Evolutionary conservation across 2,329 filamentous ascomycete genomes (phyloP), one percentile per base, ranked within the genome.

Genomic region (Trichoderma cornu-damae): DNA sequence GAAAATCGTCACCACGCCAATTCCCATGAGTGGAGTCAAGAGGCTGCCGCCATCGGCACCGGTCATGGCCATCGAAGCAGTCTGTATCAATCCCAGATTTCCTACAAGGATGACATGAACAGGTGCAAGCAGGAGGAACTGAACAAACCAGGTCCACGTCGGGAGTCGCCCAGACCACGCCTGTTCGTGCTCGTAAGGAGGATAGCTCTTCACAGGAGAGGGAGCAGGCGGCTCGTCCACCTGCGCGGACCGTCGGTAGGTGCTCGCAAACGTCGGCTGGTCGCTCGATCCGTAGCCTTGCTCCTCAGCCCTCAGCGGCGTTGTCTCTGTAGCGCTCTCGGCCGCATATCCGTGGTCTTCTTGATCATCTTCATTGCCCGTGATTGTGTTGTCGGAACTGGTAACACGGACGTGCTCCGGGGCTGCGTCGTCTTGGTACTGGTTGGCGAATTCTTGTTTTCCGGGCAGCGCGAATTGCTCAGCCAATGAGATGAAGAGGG

Each of bases 61-160:
- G 0, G 91, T 96, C 72, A 96, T 92, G 59, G 86, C 79, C 18
- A 91, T 77, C 2, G 89, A 84, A 32, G 86, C 82, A 4, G 86
- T 89, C 14, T 90, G 69, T 11, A 93, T 74, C 3, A 97, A 78
- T 1, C 82, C 87, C 24, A 92, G 78, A 67, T 96, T 90, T 1
- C 86, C 89, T 14, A 89, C 73, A 18, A 97, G 70, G 59, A 94
- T 86, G 44, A 96, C 76, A 47, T 86, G 83, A 52, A 96, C 82
- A 0, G 92, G 91, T 0, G 84, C 88, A 8, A 95, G 75, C 14
- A 96, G 68, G 3, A 97, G 75, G 62, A 96, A 87, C 66, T 99
- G 92, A 16, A 96, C 64, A 40, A 94, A 72, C 94, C 94, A 99
- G 16, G 88, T 85, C 88, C 88, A 96, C 43, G 80, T 83, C 1